Base-by-base conservation (phyloP, 192 early-diverging fungal species). In the Entomortierella beljakovae region DNA sequence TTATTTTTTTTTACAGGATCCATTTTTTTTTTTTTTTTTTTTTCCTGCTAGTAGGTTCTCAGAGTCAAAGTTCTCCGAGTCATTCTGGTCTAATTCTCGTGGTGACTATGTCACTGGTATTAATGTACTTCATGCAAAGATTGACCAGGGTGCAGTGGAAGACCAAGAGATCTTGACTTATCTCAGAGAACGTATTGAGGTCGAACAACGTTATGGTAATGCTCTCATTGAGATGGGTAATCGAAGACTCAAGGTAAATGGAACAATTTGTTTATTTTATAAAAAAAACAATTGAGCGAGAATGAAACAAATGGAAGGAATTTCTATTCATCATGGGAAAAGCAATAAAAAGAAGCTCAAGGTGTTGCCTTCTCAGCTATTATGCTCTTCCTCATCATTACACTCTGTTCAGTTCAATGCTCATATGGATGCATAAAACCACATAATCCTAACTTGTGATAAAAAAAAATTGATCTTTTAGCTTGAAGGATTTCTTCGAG, bases 131-230 rank as follows among this genome's bases (percentile, higher is more conserved):
- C 86, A 89, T 81, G 68, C 76, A 25, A 89, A 89, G 52, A 48
- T 87, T 4, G 80, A 81, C 29, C 88, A 89, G 52, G 81, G 86
- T 26, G 85, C 68, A 20, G 53, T 81, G 4, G 88, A 89, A 56
- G 87, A 89, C 68, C 86, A 89, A 22, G 88, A 89, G 68, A 73
- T 89, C 37, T 61, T 89, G 34, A 57, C 52, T 15, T 89, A 86
- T 63, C 57, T 89, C 29, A 80, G 73, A 42, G 88, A 87, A 29
- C 76, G 86, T 15, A 80, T 87, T 40, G 69, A 84, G 18, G 77
- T 84, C 23, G 80, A 85, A 59, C 82, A 84, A 64, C 67, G 61
- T 1, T 86, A 84, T 58, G 81, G 68, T 16, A 80, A 66, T 34
- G 55, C 71, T 53, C 48, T 69, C 57, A 70, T 74, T 35, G 66